phyloP scores from a whole-genome alignment of 169 alveolate genomes.

The Plasmodium knowlesi region DNA sequence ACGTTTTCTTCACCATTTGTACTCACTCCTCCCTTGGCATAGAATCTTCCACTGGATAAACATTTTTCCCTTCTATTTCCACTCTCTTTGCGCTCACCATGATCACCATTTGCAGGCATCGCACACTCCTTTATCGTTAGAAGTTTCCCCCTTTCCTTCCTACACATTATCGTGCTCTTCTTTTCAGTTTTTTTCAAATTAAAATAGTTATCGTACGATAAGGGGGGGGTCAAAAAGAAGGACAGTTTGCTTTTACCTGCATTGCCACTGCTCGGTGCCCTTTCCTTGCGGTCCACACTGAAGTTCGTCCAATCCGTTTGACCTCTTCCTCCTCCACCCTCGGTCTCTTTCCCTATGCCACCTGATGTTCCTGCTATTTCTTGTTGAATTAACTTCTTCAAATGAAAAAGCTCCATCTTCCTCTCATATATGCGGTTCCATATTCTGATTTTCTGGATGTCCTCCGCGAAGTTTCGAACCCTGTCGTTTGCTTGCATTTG shows the following conservation, averaged over 20 bases:
- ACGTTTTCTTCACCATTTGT: background rate
- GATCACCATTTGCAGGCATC: background rate
- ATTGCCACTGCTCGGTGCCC: background rate
- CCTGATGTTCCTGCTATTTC: slow-evolving; percentile 14
- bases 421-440: slow-evolving; percentile 47
- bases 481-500: slow-evolving; percentile 11
- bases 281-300: background rate
- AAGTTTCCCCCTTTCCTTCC: background rate
- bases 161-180: background rate
- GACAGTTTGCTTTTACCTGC: slow-evolving; percentile 23
- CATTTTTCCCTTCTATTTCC: background rate
- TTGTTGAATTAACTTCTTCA: slow-evolving; percentile 38
- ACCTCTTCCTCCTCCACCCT: background rate
- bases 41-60: no score
- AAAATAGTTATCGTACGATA: slow-evolving; percentile 33
- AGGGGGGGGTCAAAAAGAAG: slow-evolving; percentile 9
- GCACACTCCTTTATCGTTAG: background rate
- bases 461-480: slow-evolving; percentile 15
- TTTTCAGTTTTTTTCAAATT: slow-evolving; percentile 21
- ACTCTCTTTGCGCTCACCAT: background rate
- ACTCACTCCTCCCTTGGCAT: no score
- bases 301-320: background rate
- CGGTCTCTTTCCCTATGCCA: background rate
- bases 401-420: slow-evolving; percentile 10
- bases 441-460: slow-evolving; percentile 33